These are phyloP conservation scores for Xylaria sp. DNA, from an alignment of 2,329 filamentous ascomycete species.

Conservation along the genomic window DNA sequence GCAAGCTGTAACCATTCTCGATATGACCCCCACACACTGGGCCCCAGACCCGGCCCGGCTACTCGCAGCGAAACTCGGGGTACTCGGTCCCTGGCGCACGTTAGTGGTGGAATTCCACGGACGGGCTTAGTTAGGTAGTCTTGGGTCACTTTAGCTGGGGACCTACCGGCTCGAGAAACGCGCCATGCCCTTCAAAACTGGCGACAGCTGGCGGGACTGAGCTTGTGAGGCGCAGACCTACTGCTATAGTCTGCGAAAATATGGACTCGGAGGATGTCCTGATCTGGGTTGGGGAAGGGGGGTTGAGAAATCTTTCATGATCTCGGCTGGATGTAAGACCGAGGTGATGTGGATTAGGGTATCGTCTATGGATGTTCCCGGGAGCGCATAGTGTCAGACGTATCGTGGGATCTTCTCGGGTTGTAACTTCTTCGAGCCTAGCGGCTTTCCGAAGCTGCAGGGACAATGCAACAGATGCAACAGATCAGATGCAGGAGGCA, in stretches of 20 bases:
- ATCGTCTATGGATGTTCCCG: neutral
- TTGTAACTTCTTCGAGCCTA: neutral
- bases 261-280: too few relatives aligned
- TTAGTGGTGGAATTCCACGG: neutral
- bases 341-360: slow-evolving; percentile 3
- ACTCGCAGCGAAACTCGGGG: neutral
- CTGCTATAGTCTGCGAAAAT: too few relatives aligned
- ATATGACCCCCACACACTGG: too few relatives aligned
- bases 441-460: too few relatives aligned
- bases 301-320: neutral
- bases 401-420: neutral
- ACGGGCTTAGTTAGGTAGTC: neutral
- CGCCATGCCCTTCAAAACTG: too few relatives aligned
- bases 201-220: too few relatives aligned
- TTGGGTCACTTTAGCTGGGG: neutral
- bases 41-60: neutral
- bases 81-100: neutral
- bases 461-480: too few relatives aligned
- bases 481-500: neutral
- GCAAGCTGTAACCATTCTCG: too few relatives aligned
- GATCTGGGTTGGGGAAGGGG: too few relatives aligned
- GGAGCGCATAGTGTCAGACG: neutral
- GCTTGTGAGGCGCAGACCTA: too few relatives aligned
- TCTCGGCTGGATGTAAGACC: slow-evolving; percentile 24
- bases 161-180: neutral